Base-by-base conservation (phyloP, 768 basidiomycete species). In the Amanita molliuscula region DNA sequence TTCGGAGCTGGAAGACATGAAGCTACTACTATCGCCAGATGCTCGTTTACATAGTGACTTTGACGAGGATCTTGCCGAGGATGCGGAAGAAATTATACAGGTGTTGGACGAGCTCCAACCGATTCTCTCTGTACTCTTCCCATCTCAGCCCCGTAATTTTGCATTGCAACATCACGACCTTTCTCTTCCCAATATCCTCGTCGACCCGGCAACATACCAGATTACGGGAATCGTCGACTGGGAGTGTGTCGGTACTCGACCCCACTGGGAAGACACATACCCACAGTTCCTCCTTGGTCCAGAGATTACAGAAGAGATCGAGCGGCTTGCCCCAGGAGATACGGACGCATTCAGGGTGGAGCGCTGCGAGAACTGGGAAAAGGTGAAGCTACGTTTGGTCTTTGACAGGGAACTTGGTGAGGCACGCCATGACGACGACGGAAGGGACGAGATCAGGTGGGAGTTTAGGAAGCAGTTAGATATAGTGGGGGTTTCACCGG, bases 181-280 rank as follows among this genome's bases (percentile, higher is more conserved):
- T 43, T 54, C 55, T 23, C 53, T 49, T 45, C 8, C 20, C 47
- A 58, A 58, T 49, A 56, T 58, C 44, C 37, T 56, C 34, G 47
- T 58, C 26, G 47, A 56, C 43, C 47, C 57, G 23, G 41, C 11
- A 18, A 56, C 55, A 31, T 35, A 48, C 53, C 47, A 52, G 28
- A 53, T 58, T 21, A 58, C 55, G n/a, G 55, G 53, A 38, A 42
- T 58, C 28, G 44, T 58, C 28, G 57, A 58, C 50, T 58, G 57
- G 57, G 57, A 58, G 47, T 55, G 50, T 44, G 46, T 52, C 4
- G 51, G 51, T 47, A 47, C 55, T 31, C 42, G 55, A 49, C 57
- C 55, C 18, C 50, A 44, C 21, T 54, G 57, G 57, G 42, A 55
- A 55, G 23, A 52, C 21, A 16, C 45, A 4, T 55, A 57, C 48